These are phyloP conservation scores for Emericellopsis atlantica DNA, from an alignment of 2,329 filamentous ascomycete genomes.

Conservation along the genomic window DNA sequence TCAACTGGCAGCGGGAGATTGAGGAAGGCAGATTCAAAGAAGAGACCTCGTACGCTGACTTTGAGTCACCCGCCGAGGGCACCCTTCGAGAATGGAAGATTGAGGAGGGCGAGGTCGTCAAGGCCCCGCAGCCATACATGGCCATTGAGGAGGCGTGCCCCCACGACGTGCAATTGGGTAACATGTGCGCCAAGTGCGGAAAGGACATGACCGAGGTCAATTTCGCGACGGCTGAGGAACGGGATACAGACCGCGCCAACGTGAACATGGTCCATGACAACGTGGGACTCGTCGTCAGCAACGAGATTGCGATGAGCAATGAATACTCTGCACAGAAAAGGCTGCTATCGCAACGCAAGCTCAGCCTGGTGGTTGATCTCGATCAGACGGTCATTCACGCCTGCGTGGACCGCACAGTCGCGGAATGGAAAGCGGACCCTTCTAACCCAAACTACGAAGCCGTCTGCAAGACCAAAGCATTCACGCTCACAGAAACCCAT, in stretches of 20 bases:
- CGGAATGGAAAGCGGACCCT: constrained; percentile 85
- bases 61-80: constrained; percentile 75
- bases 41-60: constrained; percentile 60
- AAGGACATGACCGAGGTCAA: constrained; percentile 89
- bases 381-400: constrained; percentile 99
- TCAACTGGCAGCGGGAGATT: constrained; percentile 65
- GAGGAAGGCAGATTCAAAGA: constrained; percentile 51
- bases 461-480: constrained; percentile 76
- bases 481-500: constrained; percentile 69
- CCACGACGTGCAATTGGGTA: constrained; percentile 83
- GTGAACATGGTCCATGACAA: constrained; percentile 96
- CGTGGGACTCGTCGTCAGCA: constrained; percentile 73
- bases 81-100: constrained; percentile 68
- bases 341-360: constrained; percentile 66
- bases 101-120: constrained; percentile 50
- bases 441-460: constrained; percentile 84
- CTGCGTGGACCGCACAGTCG: constrained; percentile 90
- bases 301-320: constrained; percentile 64
- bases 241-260: constrained; percentile 73
- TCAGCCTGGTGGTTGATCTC: constrained; percentile 90
- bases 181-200: constrained; percentile 83
- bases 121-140: constrained; percentile 44
- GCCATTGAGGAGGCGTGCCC: constrained; percentile 84
- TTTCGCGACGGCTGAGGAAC: constrained; percentile 62
- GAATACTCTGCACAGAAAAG: constrained; percentile 81